Evolutionary conservation across 1,284 basidiomycete species (phyloP).

Genomic region (Puccinia hordei): DNA sequence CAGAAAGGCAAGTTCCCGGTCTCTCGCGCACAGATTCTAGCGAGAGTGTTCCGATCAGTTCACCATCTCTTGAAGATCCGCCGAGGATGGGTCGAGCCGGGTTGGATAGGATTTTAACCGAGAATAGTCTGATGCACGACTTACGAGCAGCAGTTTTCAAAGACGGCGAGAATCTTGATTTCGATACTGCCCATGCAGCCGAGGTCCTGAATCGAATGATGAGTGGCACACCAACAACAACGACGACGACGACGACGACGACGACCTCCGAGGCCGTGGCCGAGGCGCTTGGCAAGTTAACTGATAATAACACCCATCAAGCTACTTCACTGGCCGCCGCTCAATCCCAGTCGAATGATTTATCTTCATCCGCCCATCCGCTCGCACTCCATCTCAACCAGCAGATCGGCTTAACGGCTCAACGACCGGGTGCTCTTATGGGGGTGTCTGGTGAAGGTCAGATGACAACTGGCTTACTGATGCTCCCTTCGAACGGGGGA

Average conservation of each 20-base stretch:
- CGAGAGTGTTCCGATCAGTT: constrained; percentile 20
- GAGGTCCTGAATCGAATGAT: constrained; percentile 20
- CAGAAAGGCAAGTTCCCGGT: background rate
- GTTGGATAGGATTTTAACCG: constrained; percentile 7
- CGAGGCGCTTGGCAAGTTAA: constrained; percentile 1
- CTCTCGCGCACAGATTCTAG: constrained; percentile 26
- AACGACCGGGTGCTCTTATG: background rate
- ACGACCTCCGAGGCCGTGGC: background rate
- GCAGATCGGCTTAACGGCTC: background rate
- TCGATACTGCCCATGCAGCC: constrained; percentile 20
- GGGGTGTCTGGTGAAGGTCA: background rate
- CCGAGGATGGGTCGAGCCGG: background rate
- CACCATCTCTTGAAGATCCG: constrained; percentile 5
- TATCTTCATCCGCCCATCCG: background rate
- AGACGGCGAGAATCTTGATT: background rate
- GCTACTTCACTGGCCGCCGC: background rate
- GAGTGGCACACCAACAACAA: background rate
- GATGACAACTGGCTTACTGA: background rate
- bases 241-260: background rate
- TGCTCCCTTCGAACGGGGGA: background rate
- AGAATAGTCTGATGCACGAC: constrained; percentile 1
- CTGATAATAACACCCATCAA: background rate
- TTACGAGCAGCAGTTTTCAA: background rate
- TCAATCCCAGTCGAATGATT: constrained; percentile 1
- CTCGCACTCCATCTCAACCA: constrained; percentile 1